These are phyloP conservation scores for Ophiostoma piceae DNA, from an alignment of 2,329 filamentous ascomycete genomes.

Conservation along the genomic window DNA sequence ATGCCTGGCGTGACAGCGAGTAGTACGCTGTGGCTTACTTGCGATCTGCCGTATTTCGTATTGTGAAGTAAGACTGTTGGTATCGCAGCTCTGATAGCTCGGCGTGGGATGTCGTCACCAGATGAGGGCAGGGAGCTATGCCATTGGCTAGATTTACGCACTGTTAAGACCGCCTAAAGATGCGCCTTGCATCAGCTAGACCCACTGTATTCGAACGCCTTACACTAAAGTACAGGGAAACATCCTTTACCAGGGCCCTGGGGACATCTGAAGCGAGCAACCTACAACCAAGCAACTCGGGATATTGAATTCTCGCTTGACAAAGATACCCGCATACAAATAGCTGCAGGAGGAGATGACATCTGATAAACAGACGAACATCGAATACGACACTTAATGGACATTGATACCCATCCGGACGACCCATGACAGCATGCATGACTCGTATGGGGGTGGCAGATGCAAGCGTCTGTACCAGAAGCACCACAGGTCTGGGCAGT, in stretches of 20 bases:
- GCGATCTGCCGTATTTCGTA: neutral
- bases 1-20: neutral
- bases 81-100: neutral
- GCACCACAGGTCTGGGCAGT: neutral
- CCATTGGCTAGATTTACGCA: slow-evolving; percentile 2
- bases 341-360: too few relatives aligned
- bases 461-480: neutral
- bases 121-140: neutral
- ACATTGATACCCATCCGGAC: too few relatives aligned
- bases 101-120: slow-evolving; percentile 7
- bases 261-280: neutral
- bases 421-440: neutral
- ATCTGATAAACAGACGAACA: too few relatives aligned
- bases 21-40: neutral
- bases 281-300: neutral
- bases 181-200: neutral
- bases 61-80: neutral
- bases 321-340: neutral
- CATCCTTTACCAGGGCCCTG: too few relatives aligned
- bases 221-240: neutral
- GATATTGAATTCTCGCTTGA: neutral
- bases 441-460: neutral
- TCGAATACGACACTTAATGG: too few relatives aligned
- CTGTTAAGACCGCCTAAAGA: neutral
- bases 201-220: neutral